Conservation (phyloP, 768 basidiomycete genomes). For the Suillus alpinus region DNA sequence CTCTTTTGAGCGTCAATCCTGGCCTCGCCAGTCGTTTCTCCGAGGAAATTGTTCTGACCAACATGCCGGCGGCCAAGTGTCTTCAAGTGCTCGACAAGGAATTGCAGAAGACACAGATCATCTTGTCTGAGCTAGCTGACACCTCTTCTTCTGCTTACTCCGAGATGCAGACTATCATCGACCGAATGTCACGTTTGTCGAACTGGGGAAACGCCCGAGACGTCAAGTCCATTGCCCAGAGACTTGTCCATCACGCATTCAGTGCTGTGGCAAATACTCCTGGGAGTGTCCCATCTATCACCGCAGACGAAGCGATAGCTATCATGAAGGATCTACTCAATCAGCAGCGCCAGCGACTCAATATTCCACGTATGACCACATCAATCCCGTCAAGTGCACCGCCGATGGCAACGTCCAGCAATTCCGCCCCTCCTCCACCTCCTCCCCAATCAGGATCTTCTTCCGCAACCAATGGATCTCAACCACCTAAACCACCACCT, state of each 20-base stretch:
- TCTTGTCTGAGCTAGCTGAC: constrained; percentile 36
- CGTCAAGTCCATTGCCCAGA: constrained; percentile 50
- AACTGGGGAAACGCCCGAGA: constrained; percentile 75
- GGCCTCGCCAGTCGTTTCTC: constrained; percentile 70
- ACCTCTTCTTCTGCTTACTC: constrained; percentile 25
- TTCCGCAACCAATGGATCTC: constrained; percentile 14
- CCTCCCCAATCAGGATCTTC: constrained; percentile 19
- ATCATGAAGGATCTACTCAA: constrained; percentile 23
- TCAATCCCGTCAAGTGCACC: constrained; percentile 3
- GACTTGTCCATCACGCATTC: constrained; percentile 44
- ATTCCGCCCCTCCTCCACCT: constrained; percentile 20
- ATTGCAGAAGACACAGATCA: constrained; percentile 43
- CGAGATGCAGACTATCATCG: constrained; percentile 39
- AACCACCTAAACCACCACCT: constrained; percentile 18
- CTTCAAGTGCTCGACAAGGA: constrained; percentile 47
- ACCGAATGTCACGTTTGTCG: constrained; percentile 40
- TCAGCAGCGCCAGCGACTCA: constrained; percentile 23
- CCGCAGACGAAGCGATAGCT: constrained; percentile 26
- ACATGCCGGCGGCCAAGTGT: constrained; percentile 50
- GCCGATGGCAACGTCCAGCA: constrained; percentile 16
- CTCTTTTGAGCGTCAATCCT: constrained; percentile 53
- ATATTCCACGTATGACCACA: constrained; percentile 17
- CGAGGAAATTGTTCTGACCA: constrained; percentile 51
- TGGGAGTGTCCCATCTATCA: constrained; percentile 23
- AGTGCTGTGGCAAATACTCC: constrained; percentile 16